A percentile compares a stretch with the other conserved stretches of the same genome.
These are phyloP conservation scores for Venturia asperata DNA, from an alignment of 2,329 filamentous ascomycete genomes.

Conservation along the genomic window DNA sequence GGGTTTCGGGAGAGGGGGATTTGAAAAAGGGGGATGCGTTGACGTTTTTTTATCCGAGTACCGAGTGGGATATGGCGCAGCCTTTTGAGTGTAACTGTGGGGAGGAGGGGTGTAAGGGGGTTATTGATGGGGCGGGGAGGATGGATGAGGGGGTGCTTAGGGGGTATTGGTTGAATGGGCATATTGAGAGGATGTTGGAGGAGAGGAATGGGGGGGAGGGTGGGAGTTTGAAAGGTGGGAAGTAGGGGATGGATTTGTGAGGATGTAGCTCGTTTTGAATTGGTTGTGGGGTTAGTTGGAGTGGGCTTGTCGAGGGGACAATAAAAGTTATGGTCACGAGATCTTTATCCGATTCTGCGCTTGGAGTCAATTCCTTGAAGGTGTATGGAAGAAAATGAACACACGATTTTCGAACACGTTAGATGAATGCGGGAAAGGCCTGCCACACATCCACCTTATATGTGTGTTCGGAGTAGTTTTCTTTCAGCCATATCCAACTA, in stretches of 20 bases:
- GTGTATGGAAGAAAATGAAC: too few relatives aligned
- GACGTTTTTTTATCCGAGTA: slow-evolving; percentile 67
- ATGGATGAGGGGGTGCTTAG: slow-evolving; percentile 50
- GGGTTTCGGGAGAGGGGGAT: slow-evolving; percentile 42
- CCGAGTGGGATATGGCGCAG: slow-evolving; percentile 68
- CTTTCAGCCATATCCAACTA: too few relatives aligned
- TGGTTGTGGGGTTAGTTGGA: too few relatives aligned
- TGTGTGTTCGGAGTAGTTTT: too few relatives aligned
- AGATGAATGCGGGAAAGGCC: too few relatives aligned
- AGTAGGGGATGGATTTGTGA: neutral
- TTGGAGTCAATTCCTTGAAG: too few relatives aligned
- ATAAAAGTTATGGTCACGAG: too few relatives aligned
- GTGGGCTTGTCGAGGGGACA: too few relatives aligned
- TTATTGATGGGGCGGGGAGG: slow-evolving; percentile 56
- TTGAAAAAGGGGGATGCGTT: slow-evolving; percentile 36
- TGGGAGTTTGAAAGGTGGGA: neutral
- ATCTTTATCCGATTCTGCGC: too few relatives aligned
- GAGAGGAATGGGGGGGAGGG: slow-evolving; percentile 22
- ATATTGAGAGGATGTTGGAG: slow-evolving; percentile 51
- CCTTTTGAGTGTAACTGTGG: slow-evolving; percentile 61
- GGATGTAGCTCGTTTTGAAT: too few relatives aligned
- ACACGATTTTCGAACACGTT: too few relatives aligned
- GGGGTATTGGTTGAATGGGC: slow-evolving; percentile 55
- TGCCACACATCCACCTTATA: too few relatives aligned
- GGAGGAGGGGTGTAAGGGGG: slow-evolving; percentile 50